These are phyloP conservation scores for Fusarium xyrophilum DNA, from an alignment of 2,329 filamentous ascomycete species.

Conservation along the genomic window DNA sequence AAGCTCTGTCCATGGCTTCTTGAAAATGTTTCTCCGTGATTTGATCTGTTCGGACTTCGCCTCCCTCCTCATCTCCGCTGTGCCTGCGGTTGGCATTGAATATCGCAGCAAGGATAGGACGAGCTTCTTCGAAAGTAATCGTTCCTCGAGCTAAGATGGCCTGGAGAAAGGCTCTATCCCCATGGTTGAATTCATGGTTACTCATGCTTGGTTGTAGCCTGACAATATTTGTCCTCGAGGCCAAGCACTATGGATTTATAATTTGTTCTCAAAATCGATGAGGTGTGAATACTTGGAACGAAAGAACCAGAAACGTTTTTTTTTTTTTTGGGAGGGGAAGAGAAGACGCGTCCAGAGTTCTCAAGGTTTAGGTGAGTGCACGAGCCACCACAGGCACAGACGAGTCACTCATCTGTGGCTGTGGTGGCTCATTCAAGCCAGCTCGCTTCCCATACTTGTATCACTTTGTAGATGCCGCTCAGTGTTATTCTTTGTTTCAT, in stretches of 20 bases:
- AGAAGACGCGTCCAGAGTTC: slow-evolving; percentile 23
- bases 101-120: slow-evolving; percentile 78
- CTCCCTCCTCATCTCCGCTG: slow-evolving; percentile 19
- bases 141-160: slow-evolving; percentile 80
- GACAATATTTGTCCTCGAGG: slow-evolving; percentile 28
- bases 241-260: not conserved
- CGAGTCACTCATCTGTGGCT: not conserved
- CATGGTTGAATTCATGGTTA: slow-evolving; percentile 58
- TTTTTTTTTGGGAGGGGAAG: not conserved
- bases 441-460: not conserved
- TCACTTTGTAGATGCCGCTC: not conserved
- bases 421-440: not conserved
- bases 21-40: slow-evolving; percentile 73
- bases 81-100: slow-evolving; percentile 60
- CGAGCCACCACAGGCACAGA: too few species aligned
- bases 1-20: slow-evolving; percentile 72
- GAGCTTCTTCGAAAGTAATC: slow-evolving; percentile 77
- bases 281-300: not conserved
- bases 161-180: slow-evolving; percentile 89
- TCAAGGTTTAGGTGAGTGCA: slow-evolving; percentile 23
- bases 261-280: not conserved
- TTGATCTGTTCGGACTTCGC: slow-evolving; percentile 62
- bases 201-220: slow-evolving; percentile 34
- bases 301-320: not conserved
- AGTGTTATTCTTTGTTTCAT: not conserved